Conservation (phyloP, 345 rosid genomes). For the Eucalyptus brandiana region DNA sequence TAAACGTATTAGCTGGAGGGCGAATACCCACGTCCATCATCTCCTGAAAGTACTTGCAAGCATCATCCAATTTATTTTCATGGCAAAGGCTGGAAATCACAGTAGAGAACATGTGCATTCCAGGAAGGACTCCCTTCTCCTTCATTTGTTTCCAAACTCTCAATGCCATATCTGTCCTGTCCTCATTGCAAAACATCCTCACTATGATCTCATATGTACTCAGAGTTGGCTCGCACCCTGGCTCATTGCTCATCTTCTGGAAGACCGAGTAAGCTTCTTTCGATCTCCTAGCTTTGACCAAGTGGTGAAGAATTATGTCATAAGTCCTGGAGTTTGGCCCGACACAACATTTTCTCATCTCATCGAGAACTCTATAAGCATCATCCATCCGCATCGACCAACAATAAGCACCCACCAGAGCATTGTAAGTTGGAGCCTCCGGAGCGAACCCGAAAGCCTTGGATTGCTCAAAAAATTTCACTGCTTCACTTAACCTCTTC, state of each 20-base stretch:
- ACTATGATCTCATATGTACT: constrained; percentile 74
- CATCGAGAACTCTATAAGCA: constrained; percentile 41
- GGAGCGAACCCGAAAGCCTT: constrained; percentile 49
- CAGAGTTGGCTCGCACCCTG: constrained; percentile 40
- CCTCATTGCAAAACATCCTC: constrained; percentile 79
- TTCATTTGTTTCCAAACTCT: constrained; percentile 71
- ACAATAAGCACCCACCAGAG: constrained; percentile 71
- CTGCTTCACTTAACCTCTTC: constrained; percentile 50
- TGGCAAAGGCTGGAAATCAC: constrained; percentile 50
- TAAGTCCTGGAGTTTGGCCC: constrained; percentile 76
- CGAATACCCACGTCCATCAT: constrained; percentile 84
- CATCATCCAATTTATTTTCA: constrained; percentile 51
- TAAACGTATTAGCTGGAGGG: constrained; percentile 64
- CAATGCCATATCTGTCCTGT: constrained; percentile 48
- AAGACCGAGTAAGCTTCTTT: constrained; percentile 51
- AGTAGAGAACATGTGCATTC: constrained; percentile 79
- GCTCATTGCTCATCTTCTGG: constrained; percentile 28
- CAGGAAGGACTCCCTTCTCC: constrained; percentile 63
- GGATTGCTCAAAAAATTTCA: constrained; percentile 38
- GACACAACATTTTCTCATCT: constrained; percentile 44
- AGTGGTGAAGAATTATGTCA: constrained; percentile 67
- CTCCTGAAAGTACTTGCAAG: constrained; percentile 74
- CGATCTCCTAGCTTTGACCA: constrained; percentile 26
- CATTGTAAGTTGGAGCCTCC: constrained; percentile 74
- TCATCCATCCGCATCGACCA: constrained; percentile 44